Evolutionary conservation across 306 rosid species (phyloP).

Genomic region (Myrica gale): DNA sequence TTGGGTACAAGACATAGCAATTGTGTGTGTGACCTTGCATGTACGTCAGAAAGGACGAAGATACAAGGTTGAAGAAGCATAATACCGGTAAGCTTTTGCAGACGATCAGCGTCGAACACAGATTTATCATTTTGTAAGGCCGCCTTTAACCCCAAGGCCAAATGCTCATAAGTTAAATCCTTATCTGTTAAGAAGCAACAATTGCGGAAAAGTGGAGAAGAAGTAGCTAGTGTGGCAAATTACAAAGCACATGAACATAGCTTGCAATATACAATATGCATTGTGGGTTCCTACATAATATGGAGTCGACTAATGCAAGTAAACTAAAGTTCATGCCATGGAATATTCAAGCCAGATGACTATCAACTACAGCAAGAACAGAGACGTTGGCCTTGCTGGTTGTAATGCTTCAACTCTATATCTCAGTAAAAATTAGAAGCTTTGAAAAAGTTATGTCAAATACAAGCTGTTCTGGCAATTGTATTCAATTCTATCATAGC

Average conservation of each 20-base stretch:
- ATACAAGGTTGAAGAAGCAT: constrained; percentile 19
- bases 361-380: background rate
- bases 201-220: constrained; percentile 2
- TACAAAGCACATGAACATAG: background rate
- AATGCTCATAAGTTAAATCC: constrained; percentile 77
- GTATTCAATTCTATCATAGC: background rate
- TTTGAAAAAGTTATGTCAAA: background rate
- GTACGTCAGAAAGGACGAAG: constrained; percentile 14
- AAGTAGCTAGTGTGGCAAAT: background rate
- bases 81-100: constrained; percentile 81
- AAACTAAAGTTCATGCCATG: background rate
- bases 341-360: background rate
- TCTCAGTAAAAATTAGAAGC: background rate
- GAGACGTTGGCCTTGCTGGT: background rate
- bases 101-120: constrained; percentile 80
- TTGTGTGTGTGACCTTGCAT: background rate
- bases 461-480: background rate
- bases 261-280: background rate
- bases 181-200: constrained; percentile 45
- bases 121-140: constrained; percentile 75
- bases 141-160: constrained; percentile 79
- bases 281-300: background rate
- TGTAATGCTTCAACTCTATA: background rate
- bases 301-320: background rate
- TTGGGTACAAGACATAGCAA: background rate